phyloP scores from a whole-genome alignment of 108 stramenopile genomes.

The Hondaea fermentalgiana region DNA sequence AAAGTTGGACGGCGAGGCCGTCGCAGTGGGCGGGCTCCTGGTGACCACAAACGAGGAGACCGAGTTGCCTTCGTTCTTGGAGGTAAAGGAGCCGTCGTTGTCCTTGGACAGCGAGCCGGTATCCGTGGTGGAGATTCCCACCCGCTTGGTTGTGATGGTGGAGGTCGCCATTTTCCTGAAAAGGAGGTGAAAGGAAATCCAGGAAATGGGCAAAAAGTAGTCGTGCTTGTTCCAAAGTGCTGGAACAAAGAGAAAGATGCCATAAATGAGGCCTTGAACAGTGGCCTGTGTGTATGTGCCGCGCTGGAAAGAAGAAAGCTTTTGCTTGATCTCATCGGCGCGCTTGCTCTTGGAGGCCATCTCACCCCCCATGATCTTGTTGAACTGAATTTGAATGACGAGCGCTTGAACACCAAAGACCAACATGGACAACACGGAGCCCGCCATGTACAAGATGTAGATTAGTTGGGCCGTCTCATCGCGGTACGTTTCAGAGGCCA shows the following conservation, averaged over 20 bases:
- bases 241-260: background rate
- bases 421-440: background rate
- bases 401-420: background rate
- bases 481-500: background rate
- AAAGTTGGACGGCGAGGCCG: background rate
- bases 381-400: background rate
- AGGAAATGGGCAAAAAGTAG: background rate
- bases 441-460: background rate
- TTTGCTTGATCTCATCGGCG: background rate
- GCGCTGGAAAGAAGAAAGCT: background rate
- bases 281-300: background rate
- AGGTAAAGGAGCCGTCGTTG: background rate
- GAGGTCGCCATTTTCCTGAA: background rate
- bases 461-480: background rate
- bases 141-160: background rate
- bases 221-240: background rate
- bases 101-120: background rate
- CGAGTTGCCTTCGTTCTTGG: background rate
- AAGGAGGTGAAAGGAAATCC: background rate
- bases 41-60: background rate
- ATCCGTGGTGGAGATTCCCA: background rate
- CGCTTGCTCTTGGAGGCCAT: background rate
- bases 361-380: background rate
- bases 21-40: background rate
- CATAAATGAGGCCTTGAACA: background rate